These are phyloP conservation scores for Obelidium mucronatum DNA, from an alignment of 192 early-diverging fungal genomes.

Conservation along the genomic window DNA sequence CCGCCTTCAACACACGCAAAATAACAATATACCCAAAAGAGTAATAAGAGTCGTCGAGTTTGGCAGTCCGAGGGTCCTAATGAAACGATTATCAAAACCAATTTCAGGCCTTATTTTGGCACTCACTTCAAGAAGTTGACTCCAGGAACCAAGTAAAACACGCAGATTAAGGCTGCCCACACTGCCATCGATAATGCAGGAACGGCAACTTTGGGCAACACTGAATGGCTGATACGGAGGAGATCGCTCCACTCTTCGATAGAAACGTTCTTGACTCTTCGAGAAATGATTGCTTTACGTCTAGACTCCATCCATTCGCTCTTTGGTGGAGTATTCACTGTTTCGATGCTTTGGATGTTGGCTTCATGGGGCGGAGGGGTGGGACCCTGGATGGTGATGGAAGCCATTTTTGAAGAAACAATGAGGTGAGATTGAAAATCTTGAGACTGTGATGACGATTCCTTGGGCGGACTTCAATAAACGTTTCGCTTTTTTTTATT, in stretches of 20 bases:
- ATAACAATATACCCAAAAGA: too few relatives aligned
- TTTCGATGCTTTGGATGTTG: too few relatives aligned
- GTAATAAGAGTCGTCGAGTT: conserved; percentile 49
- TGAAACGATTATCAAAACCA: background rate
- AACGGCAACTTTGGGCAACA: conserved; percentile 17
- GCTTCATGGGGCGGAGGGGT: too few relatives aligned
- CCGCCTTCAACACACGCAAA: too few relatives aligned
- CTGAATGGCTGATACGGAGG: background rate
- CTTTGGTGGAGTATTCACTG: too few relatives aligned
- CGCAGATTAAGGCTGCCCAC: conserved; percentile 25
- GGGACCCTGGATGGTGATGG: too few relatives aligned
- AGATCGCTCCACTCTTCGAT: conserved; percentile 35
- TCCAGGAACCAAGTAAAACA: conserved; percentile 28
- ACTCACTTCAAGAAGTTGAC: conserved; percentile 28
- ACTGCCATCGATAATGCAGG: background rate
- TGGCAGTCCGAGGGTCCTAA: conserved; percentile 19
- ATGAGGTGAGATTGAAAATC: too few relatives aligned
- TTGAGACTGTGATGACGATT: too few relatives aligned
- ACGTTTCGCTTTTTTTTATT: too few relatives aligned
- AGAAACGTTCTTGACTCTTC: background rate
- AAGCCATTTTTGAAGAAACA: too few relatives aligned
- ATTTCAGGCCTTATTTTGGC: background rate
- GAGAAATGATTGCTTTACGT: background rate
- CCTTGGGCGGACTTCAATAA: too few relatives aligned
- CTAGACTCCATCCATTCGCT: background rate